Evolutionary conservation across 148 eudicot species (phyloP), one percentile per base, ranked within the genome.

Genomic region (Dysphania ambrosioides): DNA sequence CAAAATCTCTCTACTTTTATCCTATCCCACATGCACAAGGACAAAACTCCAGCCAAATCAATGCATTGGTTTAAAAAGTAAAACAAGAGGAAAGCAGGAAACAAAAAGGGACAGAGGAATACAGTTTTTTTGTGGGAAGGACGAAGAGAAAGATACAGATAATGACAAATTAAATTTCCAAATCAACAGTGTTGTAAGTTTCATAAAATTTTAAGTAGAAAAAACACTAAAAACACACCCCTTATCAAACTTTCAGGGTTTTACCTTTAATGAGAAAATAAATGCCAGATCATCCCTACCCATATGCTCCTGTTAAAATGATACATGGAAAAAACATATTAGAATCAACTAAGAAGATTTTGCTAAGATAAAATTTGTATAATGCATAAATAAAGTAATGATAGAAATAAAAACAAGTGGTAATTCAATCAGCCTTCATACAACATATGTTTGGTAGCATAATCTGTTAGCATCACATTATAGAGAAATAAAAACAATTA

Each of bases 251-350:
- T 59, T 31, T 30, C 8, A 47, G 19, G 23, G 72, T 77, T 78
- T 80, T 78, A 87, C 98, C 97, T 91, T 93, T 41, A 93, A 85
- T 6, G 98, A 93, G 81, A 93, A 93, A 66, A 86, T 68, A 72
- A 91, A 93, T 35, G 98, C 87, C 49, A 79, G 82, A 80, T 93
- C 93, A 83, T 93, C 98, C 78, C 91, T 91, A 81, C 81, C 79
- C 63, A 91, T 86, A 82, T 93, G 98, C 76, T 88, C 97, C 98
- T 93, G 91, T 70, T 55, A 12, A 31, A 74, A 16, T 70, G 0
- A 40, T 41, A 70, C 55, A n/a, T 31, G 6, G 21, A 70, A 8
- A 63, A 9, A 67, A 32, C 35, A 34, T 67, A 31, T 30, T 56
- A 67, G n/a, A 60, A 23, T 38, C 19, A 79, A 30, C 66, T 63